Conservation (phyloP, 352 stramenopile genomes). For the Pythium chondricola region DNA sequence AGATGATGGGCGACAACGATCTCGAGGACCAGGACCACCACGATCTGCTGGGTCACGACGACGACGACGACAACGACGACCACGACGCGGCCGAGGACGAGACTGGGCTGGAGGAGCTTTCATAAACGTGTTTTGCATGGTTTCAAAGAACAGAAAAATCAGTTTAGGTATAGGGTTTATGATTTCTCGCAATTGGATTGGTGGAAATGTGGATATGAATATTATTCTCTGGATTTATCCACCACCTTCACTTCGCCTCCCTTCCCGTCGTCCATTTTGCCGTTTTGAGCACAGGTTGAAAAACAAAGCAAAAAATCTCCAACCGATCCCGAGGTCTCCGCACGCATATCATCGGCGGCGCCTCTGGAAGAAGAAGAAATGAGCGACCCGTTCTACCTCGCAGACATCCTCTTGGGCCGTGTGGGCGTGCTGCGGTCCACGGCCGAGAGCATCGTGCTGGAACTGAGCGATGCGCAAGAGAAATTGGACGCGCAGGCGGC, state of each 20-base stretch:
- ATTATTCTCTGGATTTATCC: neutral
- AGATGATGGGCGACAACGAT: slow-evolving; percentile 8
- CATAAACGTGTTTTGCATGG: slow-evolving; percentile 7
- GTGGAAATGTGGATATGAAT: neutral
- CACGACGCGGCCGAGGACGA: slow-evolving; percentile 17
- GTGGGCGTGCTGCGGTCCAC: slow-evolving; percentile 80
- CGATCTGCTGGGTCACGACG: slow-evolving; percentile 19
- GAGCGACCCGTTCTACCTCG: slow-evolving; percentile 85
- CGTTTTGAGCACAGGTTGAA: slow-evolving; percentile 19
- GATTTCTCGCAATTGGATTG: too few relatives aligned
- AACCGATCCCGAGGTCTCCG: too few relatives aligned
- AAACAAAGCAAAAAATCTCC: slow-evolving; percentile 9
- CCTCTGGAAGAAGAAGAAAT: too few relatives aligned
- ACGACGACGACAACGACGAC: slow-evolving; percentile 35
- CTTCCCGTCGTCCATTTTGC: slow-evolving; percentile 4
- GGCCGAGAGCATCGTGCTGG: slow-evolving; percentile 80
- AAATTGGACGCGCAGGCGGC: slow-evolving; percentile 46
- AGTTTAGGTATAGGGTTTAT: too few relatives aligned
- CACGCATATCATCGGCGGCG: too few relatives aligned
- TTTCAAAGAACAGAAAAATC: slow-evolving; percentile 8
- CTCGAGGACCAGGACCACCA: slow-evolving; percentile 27
- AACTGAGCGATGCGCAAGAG: slow-evolving; percentile 64
- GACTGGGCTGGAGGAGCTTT: slow-evolving; percentile 13
- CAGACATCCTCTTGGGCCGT: slow-evolving; percentile 76
- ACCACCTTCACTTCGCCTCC: too few relatives aligned